These are phyloP conservation scores for Hypoxylon fragiforme DNA, from an alignment of 495 filamentous ascomycete species.

Conservation along the genomic window DNA sequence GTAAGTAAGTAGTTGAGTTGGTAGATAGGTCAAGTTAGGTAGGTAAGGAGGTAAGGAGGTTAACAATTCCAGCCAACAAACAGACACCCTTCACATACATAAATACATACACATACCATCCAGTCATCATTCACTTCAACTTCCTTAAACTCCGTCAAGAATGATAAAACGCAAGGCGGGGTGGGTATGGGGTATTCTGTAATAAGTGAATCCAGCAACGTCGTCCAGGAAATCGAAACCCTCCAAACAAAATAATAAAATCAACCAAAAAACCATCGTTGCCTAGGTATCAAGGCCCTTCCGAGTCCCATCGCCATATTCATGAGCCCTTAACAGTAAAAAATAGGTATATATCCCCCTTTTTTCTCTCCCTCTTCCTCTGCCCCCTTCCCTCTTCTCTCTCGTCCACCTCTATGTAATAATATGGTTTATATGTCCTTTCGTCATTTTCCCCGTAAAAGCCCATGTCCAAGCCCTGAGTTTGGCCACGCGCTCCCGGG, in stretches of 20 bases:
- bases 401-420: slow-evolving; percentile 15
- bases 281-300: too few species aligned
- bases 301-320: too few species aligned
- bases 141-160: slow-evolving; percentile 1
- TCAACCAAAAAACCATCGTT: slow-evolving; percentile 5
- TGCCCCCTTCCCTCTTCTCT: slow-evolving; percentile 1
- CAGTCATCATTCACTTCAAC: neutral
- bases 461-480: slow-evolving; percentile 17
- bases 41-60: too few species aligned
- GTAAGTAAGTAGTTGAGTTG: neutral
- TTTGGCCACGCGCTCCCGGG: slow-evolving; percentile 4
- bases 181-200: slow-evolving; percentile 24
- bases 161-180: neutral
- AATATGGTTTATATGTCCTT: slow-evolving; percentile 15
- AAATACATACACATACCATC: too few species aligned
- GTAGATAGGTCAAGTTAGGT: too few species aligned
- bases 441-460: slow-evolving; percentile 25
- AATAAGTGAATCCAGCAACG: slow-evolving; percentile 19
- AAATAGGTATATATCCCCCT: too few species aligned
- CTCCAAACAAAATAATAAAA: too few species aligned
- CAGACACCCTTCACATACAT: too few species aligned
- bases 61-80: too few species aligned
- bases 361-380: slow-evolving; percentile 4
- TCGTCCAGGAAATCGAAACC: slow-evolving; percentile 13
- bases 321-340: too few species aligned